Base-by-base conservation (phyloP, 2,329 filamentous ascomycete genomes). In the Aspergillus sclerotialis region DNA sequence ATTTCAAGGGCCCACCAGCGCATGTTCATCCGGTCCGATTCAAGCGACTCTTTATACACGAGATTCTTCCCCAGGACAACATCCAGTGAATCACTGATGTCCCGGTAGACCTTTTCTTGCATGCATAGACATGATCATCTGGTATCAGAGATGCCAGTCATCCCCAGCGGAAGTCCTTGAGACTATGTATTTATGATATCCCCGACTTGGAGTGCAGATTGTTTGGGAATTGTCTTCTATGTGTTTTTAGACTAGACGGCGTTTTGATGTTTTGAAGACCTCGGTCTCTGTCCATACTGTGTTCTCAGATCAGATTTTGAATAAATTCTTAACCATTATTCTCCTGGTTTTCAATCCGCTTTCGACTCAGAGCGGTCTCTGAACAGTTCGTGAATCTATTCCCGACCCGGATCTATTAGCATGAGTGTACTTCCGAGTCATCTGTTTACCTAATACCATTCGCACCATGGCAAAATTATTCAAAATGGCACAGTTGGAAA, bases 11-110 rank as follows among this genome's bases (percentile, higher is more conserved):
- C 54, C 28, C 53, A 59, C 34, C 56, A 60, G 37, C 54, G 57
- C 12, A 45, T 52, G 39, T 60, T 60, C 50, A 53, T 50, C 2
- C 54, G 56, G 25, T 56, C 52, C 31, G 56, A 60, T 39, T 60
- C 57, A 4, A 59, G 48, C 43, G 55, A 60, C 36, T 59, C 56
- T 28, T 37, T 60, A 27, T 56, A 58, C 36, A 53, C 55, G 11
- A 49, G 56, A 29, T 53, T 58, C 17, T 60, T 60, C 49, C 56
- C 56, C 13, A 45, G 56, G 14, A 56, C 52, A 2, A 55, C 58
- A 38, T 60, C 56, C 4, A 60, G 55, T 45, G 56, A 60, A 28
- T 60, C 56, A 11, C 49, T 60, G 3, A 56, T 59, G 53, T 49
- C 48, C 37, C 42, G 55, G 44, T 58, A 50, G 49, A 39, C 15